Evolutionary conservation across 176 grass and related monocot genomes (phyloP).

Genomic region (sorghum (Sorghum bicolor)): DNA sequence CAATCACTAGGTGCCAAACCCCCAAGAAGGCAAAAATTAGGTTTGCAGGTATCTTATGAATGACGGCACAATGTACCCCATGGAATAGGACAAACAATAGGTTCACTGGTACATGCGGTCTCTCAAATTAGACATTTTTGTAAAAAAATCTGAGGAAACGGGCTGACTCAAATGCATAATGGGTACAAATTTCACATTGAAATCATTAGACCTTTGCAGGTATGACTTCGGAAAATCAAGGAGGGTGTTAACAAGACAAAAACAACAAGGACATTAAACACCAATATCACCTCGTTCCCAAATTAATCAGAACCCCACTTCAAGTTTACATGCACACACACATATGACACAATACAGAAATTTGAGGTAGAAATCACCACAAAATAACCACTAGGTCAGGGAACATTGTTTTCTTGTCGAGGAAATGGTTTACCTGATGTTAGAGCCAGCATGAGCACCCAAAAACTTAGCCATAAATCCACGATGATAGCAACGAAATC

Average conservation of each 20-base stretch:
- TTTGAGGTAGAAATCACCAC: not conserved
- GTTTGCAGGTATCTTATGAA: not conserved
- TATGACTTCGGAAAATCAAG: not conserved
- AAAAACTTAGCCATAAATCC: not conserved
- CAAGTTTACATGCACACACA: not conserved
- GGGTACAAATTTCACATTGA: not conserved
- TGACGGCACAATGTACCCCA: not conserved
- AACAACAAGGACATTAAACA: not conserved
- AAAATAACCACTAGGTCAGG: not conserved
- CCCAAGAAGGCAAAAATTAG: not conserved
- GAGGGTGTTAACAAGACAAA: not conserved
- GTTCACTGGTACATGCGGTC: not conserved
- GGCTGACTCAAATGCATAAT: not conserved
- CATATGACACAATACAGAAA: not conserved
- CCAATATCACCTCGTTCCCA: not conserved
- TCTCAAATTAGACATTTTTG: not conserved
- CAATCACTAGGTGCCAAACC: not conserved
- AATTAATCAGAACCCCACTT: not conserved
- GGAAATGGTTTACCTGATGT: not conserved
- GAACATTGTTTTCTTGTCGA: not conserved
- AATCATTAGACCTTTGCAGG: not conserved
- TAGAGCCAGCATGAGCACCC: not conserved
- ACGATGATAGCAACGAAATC: not conserved
- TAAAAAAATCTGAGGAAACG: not conserved
- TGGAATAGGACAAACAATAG: not conserved